These are phyloP conservation scores for Aureobasidium sp. DNA, from an alignment of 2,329 filamentous ascomycete species.

Conservation along the genomic window DNA sequence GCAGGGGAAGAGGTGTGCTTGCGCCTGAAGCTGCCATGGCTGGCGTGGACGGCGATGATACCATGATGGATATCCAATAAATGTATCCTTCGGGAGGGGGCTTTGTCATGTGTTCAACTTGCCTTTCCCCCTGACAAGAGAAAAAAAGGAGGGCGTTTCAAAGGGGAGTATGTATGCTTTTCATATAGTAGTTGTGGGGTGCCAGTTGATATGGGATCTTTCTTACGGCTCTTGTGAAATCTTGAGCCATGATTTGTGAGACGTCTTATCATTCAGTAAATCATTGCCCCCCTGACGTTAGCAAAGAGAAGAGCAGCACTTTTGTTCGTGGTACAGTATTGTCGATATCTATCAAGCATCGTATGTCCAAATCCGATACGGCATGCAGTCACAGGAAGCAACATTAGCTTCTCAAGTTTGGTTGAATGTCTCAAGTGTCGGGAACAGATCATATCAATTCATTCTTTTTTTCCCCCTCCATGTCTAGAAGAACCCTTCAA, in stretches of 20 bases:
- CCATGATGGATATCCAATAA: slow-evolving; percentile 58
- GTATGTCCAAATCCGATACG: no score
- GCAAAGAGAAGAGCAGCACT: no score
- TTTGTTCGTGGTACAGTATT: no score
- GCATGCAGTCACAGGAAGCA: no score
- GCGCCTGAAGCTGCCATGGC: slow-evolving; percentile 49
- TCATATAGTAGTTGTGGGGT: no score
- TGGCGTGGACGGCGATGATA: slow-evolving; percentile 68
- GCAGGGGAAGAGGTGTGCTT: slow-evolving; percentile 72
- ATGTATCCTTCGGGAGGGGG: slow-evolving; percentile 14
- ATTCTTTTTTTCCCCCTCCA: neutral
- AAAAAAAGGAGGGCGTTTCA: neutral
- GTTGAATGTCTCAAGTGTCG: neutral
- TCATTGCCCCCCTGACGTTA: no score
- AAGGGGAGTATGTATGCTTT: no score
- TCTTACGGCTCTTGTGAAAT: no score
- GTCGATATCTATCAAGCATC: no score
- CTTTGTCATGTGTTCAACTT: slow-evolving; percentile 6
- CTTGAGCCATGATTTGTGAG: no score
- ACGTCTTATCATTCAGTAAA: no score
- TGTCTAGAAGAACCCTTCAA: neutral
- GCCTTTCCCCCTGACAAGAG: neutral
- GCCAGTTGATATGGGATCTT: no score
- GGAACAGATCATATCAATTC: neutral
- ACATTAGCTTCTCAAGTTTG: neutral